These are phyloP conservation scores for Metrosideros polymorpha DNA, from an alignment of 441 rosid genomes.

Conservation along the genomic window DNA sequence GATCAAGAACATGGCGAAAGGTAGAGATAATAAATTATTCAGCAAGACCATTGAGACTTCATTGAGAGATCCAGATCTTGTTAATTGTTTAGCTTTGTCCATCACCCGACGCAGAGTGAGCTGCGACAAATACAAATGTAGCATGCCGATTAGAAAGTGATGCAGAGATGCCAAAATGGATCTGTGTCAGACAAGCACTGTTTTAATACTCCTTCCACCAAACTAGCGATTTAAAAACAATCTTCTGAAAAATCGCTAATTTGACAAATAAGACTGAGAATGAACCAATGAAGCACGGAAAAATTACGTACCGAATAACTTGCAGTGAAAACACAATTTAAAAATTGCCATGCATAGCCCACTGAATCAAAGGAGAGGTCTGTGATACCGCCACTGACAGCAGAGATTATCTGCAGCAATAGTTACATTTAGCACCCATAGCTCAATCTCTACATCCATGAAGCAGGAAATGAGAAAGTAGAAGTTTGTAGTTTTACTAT, in stretches of 20 bases:
- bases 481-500: background rate
- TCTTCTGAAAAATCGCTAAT: background rate
- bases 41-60: slow-evolving; percentile 92
- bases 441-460: background rate
- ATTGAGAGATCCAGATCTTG: slow-evolving; percentile 65
- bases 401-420: slow-evolving; percentile 66
- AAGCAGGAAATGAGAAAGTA: background rate
- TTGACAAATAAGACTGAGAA: background rate
- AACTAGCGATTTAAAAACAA: background rate
- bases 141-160: background rate
- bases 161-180: background rate
- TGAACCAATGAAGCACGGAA: background rate
- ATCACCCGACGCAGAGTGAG: slow-evolving; percentile 70
- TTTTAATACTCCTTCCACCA: background rate
- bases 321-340: slow-evolving; percentile 79
- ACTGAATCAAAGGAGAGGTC: slow-evolving; percentile 69
- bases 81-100: slow-evolving; percentile 82
- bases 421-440: background rate
- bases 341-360: slow-evolving; percentile 82
- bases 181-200: background rate
- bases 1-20: slow-evolving; percentile 59
- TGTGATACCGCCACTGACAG: slow-evolving; percentile 69
- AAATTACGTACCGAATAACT: slow-evolving; percentile 61
- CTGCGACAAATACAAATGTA: slow-evolving; percentile 27
- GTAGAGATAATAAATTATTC: slow-evolving; percentile 76